Conservation (phyloP, 2,329 filamentous ascomycete genomes). For the Coniochaeta ligniaria region DNA sequence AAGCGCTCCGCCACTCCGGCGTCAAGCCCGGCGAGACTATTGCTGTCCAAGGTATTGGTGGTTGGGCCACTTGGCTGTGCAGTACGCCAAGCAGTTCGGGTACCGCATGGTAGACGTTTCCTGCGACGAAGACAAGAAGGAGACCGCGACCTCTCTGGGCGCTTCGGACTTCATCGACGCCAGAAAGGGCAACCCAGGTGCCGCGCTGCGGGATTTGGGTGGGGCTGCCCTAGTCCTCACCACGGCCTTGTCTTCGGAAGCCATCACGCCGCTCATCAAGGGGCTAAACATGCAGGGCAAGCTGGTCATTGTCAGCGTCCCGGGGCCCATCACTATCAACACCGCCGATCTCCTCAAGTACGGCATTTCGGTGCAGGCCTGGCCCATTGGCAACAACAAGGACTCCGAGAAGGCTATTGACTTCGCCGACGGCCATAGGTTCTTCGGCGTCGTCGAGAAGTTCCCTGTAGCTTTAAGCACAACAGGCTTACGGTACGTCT, state of each 20-base stretch:
- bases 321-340: constrained; percentile 36
- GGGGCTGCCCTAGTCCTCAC: constrained; percentile 55
- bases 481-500: too few species aligned
- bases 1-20: constrained; percentile 47
- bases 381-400: constrained; percentile 54
- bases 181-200: constrained; percentile 37
- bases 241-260: constrained; percentile 53
- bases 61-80: constrained; percentile 69
- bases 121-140: constrained; percentile 58
- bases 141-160: constrained; percentile 56
- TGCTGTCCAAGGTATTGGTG: constrained; percentile 63
- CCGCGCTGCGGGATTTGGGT: constrained; percentile 42
- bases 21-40: constrained; percentile 45
- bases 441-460: constrained; percentile 59
- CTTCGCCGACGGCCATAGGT: constrained; percentile 53
- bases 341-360: constrained; percentile 32
- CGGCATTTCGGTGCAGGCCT: constrained; percentile 56
- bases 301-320: constrained; percentile 48
- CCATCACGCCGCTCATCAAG: constrained; percentile 43
- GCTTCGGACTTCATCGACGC: constrained; percentile 55
- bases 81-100: constrained; percentile 70
- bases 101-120: constrained; percentile 61
- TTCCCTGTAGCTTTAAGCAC: constrained; percentile 53
- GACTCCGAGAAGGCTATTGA: constrained; percentile 60
- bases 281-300: constrained; percentile 50